Conservation (phyloP, 1,284 basidiomycete genomes). For the Baeospora myosura region DNA sequence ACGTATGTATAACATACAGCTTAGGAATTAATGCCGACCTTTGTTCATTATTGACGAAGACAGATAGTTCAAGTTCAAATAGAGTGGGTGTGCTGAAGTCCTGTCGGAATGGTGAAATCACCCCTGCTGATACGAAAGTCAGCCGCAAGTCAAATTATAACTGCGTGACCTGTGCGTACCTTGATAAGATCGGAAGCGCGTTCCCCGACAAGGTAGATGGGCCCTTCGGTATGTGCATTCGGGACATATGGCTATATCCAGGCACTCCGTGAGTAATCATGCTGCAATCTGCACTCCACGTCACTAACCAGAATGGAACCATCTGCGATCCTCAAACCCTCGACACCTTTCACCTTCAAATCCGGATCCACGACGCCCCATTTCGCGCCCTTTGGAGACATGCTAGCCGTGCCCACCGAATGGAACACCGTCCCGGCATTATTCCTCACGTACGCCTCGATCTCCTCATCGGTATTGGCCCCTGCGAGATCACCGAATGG, state of each 20-base stretch:
- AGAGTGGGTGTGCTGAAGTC: too few species aligned
- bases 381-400: slow-evolving; percentile 8
- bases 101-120: too few species aligned
- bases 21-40: too few species aligned
- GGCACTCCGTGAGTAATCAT: background rate
- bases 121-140: too few species aligned
- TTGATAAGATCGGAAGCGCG: background rate
- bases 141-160: too few species aligned
- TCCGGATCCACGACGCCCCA: slow-evolving; percentile 15
- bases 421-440: slow-evolving; percentile 10
- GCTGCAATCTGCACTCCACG: slow-evolving; percentile 28
- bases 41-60: too few species aligned
- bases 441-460: slow-evolving; percentile 8
- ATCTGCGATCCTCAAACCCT: slow-evolving; percentile 15
- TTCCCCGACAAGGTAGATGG: slow-evolving; percentile 16
- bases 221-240: slow-evolving; percentile 15
- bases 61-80: too few species aligned
- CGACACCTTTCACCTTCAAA: slow-evolving; percentile 15
- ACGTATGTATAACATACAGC: too few species aligned
- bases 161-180: too few species aligned
- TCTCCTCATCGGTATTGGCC: slow-evolving; percentile 12
- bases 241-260: slow-evolving; percentile 15
- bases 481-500: slow-evolving; percentile 4
- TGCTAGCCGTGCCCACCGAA: slow-evolving; percentile 10
- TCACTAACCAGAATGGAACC: slow-evolving; percentile 25